These are phyloP conservation scores for Podospora pseudocomata DNA, from an alignment of 495 filamentous ascomycete species.

Conservation along the genomic window DNA sequence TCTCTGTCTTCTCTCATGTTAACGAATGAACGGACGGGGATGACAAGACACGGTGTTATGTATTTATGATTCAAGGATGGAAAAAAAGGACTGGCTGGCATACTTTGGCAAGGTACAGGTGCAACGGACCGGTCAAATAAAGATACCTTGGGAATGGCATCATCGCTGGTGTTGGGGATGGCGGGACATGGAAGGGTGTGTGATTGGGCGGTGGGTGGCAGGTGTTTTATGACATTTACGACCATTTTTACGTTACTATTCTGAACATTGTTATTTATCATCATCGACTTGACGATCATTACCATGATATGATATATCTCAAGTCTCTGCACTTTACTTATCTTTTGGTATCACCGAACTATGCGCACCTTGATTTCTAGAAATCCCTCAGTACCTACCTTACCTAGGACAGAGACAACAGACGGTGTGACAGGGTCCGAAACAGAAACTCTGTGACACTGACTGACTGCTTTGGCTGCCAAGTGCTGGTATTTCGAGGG, in stretches of 20 bases:
- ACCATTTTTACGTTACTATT: neutral
- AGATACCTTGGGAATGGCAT: neutral
- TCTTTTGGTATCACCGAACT: neutral
- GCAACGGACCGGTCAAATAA: neutral
- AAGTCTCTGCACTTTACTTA: neutral
- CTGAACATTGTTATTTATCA: neutral
- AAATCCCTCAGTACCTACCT: too few relatives aligned
- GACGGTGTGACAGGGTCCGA: neutral
- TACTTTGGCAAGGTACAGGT: neutral
- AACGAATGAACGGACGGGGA: neutral
- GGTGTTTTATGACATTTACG: slow-evolving; percentile 8
- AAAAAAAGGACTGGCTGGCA: neutral
- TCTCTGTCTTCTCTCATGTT: slow-evolving; percentile 8
- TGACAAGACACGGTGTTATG: neutral
- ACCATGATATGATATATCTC: too few relatives aligned
- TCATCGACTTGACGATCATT: neutral
- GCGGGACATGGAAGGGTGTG: neutral
- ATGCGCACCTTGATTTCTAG: too few relatives aligned
- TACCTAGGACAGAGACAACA: too few relatives aligned
- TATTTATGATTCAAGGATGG: slow-evolving; percentile 13
- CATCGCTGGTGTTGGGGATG: neutral
- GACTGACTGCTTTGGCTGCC: neutral
- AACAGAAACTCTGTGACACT: too few relatives aligned
- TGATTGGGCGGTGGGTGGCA: neutral
- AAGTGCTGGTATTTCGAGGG: neutral